Evolutionary conservation across 257 asterid genomes (phyloP), one percentile per base, ranked within the genome.

Genomic region (Eucommia ulmoides): DNA sequence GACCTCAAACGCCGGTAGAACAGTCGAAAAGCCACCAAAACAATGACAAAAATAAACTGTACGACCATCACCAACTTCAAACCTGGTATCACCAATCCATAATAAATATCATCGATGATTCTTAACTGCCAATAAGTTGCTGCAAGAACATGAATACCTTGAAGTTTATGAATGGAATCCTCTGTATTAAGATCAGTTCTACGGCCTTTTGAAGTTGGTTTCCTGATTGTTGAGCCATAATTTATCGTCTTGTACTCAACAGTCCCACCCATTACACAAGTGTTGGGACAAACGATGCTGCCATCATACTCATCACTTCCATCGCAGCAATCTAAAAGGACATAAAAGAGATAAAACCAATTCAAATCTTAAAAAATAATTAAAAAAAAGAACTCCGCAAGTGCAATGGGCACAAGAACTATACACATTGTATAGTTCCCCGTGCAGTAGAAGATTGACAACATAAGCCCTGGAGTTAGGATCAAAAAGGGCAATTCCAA

Each of bases 261-360:
- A 70, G 66, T 69, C 55, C 94, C 98, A 60, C 96, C 98, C 84
- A 75, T 73, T 57, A 89, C 55, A 63, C 98, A 89, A 51, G 75
- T 76, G 60, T 89, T 76, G 16, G 81, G 88, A 68, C 96, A 89
- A 22, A 24, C 59, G 56, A 63, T 58, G 45, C 65, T 35, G 44
- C 98, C 89, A 57, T 78, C 94, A 63, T 85, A 69, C 64, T 89
- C 98, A 60, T 89, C 98, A 67, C 96, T 89, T 71, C 96, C 98
- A 70, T 89, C 98, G 60, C 98, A 82, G 67, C 98, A 89, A 70
- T 89, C 98, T 87, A 53, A 55, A 66, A 51, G 41, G 63, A 22
- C 33, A 45, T 22, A 35, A 52, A 63, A 60, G 35, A 59, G 51
- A 33, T 56, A 48, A 59, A 50, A 38, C 54, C 53, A 49, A 53